These are phyloP conservation scores for Penicillium sp. DNA, from an alignment of 2,329 filamentous ascomycete species.

Conservation along the genomic window DNA sequence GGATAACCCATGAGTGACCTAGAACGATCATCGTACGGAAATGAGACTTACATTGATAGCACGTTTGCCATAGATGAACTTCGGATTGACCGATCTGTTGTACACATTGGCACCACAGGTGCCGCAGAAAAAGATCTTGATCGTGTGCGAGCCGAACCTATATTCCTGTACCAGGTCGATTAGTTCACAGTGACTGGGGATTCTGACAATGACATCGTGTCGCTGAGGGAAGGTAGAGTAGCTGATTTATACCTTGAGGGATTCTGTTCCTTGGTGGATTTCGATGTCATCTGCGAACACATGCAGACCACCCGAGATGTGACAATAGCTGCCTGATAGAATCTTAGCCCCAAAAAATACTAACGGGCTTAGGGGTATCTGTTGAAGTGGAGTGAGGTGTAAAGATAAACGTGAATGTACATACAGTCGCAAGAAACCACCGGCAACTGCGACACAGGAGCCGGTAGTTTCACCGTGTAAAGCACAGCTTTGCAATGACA, in stretches of 20 bases:
- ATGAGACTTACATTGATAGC: neutral
- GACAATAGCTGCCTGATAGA: neutral
- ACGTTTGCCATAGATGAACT: neutral
- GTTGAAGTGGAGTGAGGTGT: neutral
- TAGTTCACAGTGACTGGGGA: no score
- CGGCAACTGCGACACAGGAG: neutral
- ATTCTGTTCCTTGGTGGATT: neutral
- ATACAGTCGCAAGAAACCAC: neutral
- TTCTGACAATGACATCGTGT: no score
- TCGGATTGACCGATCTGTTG: conserved; percentile 1
- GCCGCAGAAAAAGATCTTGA: neutral
- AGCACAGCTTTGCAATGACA: conserved; percentile 2
- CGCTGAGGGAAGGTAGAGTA: neutral
- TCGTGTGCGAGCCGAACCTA: neutral
- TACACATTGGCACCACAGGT: conserved; percentile 2
- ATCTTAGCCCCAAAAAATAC: neutral
- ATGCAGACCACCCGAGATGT: neutral
- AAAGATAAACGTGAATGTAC: neutral
- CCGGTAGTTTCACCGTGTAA: neutral
- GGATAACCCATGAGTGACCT: no score
- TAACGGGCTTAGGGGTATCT: no score
- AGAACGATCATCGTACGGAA: no score
- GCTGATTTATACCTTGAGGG: neutral
- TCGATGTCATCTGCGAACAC: neutral
- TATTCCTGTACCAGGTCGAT: neutral